A percentile compares a stretch with the other conserved stretches of the same genome.
Conservation (phyloP, 78 protist species). For the Tieghemostelium lacteum region DNA sequence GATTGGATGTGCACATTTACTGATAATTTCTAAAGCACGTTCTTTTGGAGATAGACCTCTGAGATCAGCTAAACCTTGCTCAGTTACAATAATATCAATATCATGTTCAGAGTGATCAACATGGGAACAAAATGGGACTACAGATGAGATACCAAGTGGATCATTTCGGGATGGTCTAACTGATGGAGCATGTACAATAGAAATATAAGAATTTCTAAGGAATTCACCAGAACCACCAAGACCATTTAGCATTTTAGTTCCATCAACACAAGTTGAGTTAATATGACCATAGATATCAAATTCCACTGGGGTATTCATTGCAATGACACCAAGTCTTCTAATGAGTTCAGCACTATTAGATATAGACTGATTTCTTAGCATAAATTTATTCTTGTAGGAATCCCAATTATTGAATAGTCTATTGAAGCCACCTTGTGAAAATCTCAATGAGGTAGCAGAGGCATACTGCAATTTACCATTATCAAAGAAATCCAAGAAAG, state of each 20-base stretch:
- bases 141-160: conserved; percentile 43
- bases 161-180: conserved; percentile 75
- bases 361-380: conserved; percentile 80
- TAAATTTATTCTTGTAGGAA: conserved; percentile 55
- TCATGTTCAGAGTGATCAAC: conserved; percentile 69
- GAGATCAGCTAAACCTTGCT: conserved; percentile 68
- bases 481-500: conserved; percentile 54
- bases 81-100: conserved; percentile 47
- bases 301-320: conserved; percentile 88
- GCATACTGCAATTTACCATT: conserved; percentile 66
- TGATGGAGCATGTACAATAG: conserved; percentile 88
- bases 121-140: conserved; percentile 54
- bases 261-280: conserved; percentile 78
- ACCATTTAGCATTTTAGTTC: conserved; percentile 87
- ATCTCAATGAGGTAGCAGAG: conserved; percentile 41
- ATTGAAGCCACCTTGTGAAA: conserved; percentile 62
- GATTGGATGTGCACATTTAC: conserved; percentile 64
- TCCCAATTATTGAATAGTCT: conserved; percentile 84
- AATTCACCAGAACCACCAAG: conserved; percentile 90
- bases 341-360: conserved; percentile 84
- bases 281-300: conserved; percentile 89
- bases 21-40: conserved; percentile 41
- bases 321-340: conserved; percentile 81
- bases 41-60: conserved; percentile 57
- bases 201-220: conserved; percentile 69